These are phyloP conservation scores for Tremellales sp. DNA, from an alignment of 1,284 basidiomycete species.

Conservation along the genomic window DNA sequence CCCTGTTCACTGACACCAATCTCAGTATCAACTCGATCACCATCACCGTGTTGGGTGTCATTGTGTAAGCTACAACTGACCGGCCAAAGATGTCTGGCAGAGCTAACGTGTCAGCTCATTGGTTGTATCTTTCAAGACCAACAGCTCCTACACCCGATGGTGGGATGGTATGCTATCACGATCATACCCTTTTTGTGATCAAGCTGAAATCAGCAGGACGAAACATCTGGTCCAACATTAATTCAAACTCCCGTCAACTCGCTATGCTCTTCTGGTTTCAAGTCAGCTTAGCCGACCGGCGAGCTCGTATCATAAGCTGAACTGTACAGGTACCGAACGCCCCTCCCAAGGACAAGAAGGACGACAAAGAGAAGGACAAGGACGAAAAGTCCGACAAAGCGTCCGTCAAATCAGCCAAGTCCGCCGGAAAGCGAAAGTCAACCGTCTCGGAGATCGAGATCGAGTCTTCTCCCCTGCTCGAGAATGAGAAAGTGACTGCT, in stretches of 20 bases:
- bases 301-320: background rate
- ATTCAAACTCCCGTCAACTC: constrained; percentile 24
- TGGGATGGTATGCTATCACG: constrained; percentile 25
- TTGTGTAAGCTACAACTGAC: constrained; percentile 20
- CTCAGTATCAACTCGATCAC: constrained; percentile 26
- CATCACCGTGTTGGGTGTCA: constrained; percentile 29
- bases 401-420: constrained; percentile 2
- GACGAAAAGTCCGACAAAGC: background rate
- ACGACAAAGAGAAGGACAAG: constrained; percentile 6
- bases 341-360: constrained; percentile 11
- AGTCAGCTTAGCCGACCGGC: constrained; percentile 7
- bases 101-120: constrained; percentile 19
- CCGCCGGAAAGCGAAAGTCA: background rate
- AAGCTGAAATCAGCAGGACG: constrained; percentile 13
- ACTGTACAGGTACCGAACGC: constrained; percentile 8
- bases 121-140: constrained; percentile 36
- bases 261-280: constrained; percentile 32
- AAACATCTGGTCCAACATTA: constrained; percentile 30
- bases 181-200: background rate
- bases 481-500: background rate
- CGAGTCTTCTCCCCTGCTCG: background rate
- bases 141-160: constrained; percentile 30
- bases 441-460: background rate
- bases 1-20: constrained; percentile 17
- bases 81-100: background rate